Evolutionary conservation across 2,329 filamentous ascomycete genomes (phyloP), one percentile per base, ranked within the genome.

Genomic region (Epichloe coenophiala): DNA sequence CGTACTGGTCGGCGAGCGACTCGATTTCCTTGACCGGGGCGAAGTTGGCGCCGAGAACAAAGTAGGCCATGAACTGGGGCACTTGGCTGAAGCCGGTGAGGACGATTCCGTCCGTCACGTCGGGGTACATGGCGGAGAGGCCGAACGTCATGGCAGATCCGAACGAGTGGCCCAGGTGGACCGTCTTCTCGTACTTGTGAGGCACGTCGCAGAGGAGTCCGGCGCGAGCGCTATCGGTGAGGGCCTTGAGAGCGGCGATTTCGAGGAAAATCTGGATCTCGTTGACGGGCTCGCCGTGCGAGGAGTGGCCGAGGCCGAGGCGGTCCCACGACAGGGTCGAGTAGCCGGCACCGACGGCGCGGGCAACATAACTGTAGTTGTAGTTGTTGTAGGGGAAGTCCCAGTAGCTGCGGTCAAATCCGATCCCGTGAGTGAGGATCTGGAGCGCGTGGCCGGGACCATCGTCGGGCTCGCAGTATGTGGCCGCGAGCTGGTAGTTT

Each of bases 111-210:
- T 83, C 74, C 38, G 74, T 78, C 51, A 77, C 65, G 49, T 69
- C 59, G 1, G 78, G 78, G 57, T 78, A 67, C 51, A 67, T 60
- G 45, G 70, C 70, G 7, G 75, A 73, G 19, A 84, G 68, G 45
- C 65, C 71, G 62, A 79, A 81, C 2, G 73, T 75, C 56, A 79
- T 75, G 5, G 73, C 64, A 0, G 78, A 80, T 35, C 81, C 81
- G 56, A 81, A 84, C 0, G 76, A 80, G 66, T 85, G 80, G 12
- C 81, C 81, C n/a, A 81, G 69, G 60, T 84, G 80, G 8, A 80
- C 67, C 23, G 78, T 65, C 58, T 75, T 72, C 43, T 59, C 51
- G 56, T 65, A 70, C 19, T 55, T 55, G 45, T 61, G 56, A 31
- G 60, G 60, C n/a, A 76, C 61, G 19, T 66, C 63, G 0, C 67